Evolutionary conservation across 257 asterid genomes (phyloP).

Genomic region (Solanum appendiculatum): DNA sequence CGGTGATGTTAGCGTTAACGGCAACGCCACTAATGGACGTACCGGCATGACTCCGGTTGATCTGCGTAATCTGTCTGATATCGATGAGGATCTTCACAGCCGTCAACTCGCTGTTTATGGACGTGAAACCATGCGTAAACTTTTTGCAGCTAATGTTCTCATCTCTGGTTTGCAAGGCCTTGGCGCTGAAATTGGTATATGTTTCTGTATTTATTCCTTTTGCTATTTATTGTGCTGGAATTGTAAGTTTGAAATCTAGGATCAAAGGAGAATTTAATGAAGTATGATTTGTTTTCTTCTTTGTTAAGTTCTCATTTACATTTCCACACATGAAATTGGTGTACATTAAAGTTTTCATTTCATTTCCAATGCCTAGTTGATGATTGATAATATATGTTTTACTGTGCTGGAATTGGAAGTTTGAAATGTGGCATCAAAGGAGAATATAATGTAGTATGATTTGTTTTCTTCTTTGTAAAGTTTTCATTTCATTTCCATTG

Average conservation of each 20-base stretch:
- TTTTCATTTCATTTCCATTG: background rate
- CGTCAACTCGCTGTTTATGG: conserved; percentile 18
- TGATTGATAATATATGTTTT: background rate
- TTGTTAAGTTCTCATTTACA: background rate
- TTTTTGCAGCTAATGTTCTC: conserved; percentile 35
- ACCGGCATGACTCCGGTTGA: background rate
- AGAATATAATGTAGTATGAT: no score
- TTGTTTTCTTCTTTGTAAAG: background rate
- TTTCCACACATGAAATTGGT: background rate
- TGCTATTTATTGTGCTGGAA: background rate
- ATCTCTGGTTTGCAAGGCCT: conserved; percentile 42
- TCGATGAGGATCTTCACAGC: conserved; percentile 13
- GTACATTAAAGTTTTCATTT: background rate
- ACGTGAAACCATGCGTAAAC: conserved; percentile 37
- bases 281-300: background rate
- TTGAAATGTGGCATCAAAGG: background rate
- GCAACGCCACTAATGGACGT: background rate
- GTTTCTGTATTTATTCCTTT: background rate
- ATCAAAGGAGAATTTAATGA: background rate
- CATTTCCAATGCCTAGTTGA: background rate
- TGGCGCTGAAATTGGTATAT: conserved; percentile 29
- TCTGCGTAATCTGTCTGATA: background rate
- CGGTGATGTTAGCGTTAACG: background rate
- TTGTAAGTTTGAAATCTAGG: background rate
- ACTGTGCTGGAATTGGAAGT: background rate